Evolutionary conservation across 805 yeast genomes (phyloP), one percentile per base, ranked within the genome.

Genomic region (Saturnispora mendoncae): DNA sequence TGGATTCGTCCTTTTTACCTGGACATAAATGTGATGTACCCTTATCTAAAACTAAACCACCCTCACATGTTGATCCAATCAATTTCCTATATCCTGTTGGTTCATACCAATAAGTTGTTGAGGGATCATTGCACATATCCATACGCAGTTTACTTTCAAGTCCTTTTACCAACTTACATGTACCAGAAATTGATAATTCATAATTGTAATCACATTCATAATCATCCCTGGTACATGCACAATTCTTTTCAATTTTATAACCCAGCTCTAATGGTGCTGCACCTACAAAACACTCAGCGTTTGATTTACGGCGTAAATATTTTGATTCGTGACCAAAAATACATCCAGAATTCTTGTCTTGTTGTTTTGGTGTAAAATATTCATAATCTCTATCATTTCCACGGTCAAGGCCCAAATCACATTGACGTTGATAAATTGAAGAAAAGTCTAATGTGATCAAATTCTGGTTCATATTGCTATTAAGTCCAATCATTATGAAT

Each of bases 131-230:
- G 60, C 97, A 85, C 42, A 72, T 68, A 43, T 69, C 72, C 21
- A 71, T 62, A 42, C 78, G 76, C 54, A 84, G 84, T 12, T 74
- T 69, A 6, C 94, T 84, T 4, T 69, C 58, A 41, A 75, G 66
- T 0, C 96, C 97, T 17, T 69, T 66, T n/a, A 87, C 84, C 31
- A 87, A 71, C 56, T 76, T 76, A 65, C 98, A 92, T 3, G 92
- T 82, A 17, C 94, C 94, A 55, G 86, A 95, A 8, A 46, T 28
- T 38, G 78, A 78, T 45, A 80, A 70, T 43, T 62, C 73, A 59
- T 69, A 88, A 61, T 88, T 88, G 66, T 78, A 85, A 59, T 92
- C 98, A 71, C 98, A 92, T 61, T 92, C 98, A 55, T 67, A 92
- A 55, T 90, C 98, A 39, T 73, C 72, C 60, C 95, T 73, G 0